Evolutionary conservation across 2,329 filamentous ascomycete species (phyloP).

Genomic region (Aureobasidium sp.): DNA sequence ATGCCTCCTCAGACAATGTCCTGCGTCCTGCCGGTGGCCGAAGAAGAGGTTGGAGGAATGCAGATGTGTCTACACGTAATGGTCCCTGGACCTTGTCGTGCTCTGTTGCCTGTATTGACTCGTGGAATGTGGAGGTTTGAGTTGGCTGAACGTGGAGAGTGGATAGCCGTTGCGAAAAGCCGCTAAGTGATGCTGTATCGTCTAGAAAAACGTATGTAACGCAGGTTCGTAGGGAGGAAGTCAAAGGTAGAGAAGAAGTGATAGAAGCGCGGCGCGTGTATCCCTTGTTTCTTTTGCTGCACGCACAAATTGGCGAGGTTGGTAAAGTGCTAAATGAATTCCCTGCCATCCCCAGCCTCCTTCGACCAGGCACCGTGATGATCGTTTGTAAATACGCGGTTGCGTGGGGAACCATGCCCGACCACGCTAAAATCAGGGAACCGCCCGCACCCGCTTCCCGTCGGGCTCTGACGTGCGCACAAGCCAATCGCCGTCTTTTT

Average conservation of each 20-base stretch:
- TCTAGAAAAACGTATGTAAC: constrained; percentile 1
- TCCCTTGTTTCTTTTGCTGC: constrained; percentile 6
- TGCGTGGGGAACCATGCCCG: not conserved
- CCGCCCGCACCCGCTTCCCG: not conserved
- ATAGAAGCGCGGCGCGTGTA: not conserved
- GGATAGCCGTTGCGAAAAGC: not conserved
- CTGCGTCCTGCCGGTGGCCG: constrained; percentile 3
- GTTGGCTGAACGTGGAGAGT: not conserved
- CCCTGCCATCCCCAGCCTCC: constrained; percentile 7
- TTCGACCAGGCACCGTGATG: not conserved
- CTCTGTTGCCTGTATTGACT: constrained; percentile 4
- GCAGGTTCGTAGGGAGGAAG: not conserved
- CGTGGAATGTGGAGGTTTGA: constrained; percentile 2
- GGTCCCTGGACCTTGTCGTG: not conserved
- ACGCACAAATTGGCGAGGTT: not conserved
- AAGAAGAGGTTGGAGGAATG: constrained; percentile 1
- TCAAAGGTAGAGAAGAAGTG: constrained; percentile 2
- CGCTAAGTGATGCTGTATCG: not conserved
- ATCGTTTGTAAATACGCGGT: constrained; percentile 9
- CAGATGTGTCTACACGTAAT: not conserved
- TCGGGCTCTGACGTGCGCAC: constrained; percentile 6
- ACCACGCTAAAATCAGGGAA: constrained; percentile 9
- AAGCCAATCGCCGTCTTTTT: constrained; percentile 1
- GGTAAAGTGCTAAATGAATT: constrained; percentile 9
- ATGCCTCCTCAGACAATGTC: not conserved